phyloP scores from a whole-genome alignment of 495 filamentous ascomycete species.

The Friedmanniomyces simplex region DNA sequence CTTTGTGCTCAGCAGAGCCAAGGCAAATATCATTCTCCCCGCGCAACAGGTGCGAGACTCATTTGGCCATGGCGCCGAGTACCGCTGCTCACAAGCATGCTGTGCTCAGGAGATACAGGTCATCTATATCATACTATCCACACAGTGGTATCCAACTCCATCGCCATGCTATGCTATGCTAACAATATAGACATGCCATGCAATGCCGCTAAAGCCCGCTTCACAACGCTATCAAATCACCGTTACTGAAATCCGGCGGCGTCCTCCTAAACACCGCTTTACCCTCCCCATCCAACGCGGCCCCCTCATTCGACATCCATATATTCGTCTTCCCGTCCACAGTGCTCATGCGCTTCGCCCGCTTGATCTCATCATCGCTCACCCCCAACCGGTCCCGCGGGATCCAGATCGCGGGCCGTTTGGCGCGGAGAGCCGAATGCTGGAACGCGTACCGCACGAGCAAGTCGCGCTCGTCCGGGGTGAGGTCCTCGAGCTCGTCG shows the following conservation, averaged over 20 bases:
- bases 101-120: too few species aligned
- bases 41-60: too few species aligned
- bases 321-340: slow-evolving; percentile 32
- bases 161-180: neutral
- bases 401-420: slow-evolving; percentile 86
- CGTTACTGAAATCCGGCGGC: slow-evolving; percentile 85
- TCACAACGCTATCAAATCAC: slow-evolving; percentile 78
- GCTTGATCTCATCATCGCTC: slow-evolving; percentile 77
- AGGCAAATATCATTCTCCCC: too few species aligned
- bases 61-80: too few species aligned
- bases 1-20: too few species aligned
- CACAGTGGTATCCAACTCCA: slow-evolving; percentile 1
- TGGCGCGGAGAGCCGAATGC: slow-evolving; percentile 77
- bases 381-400: slow-evolving; percentile 85
- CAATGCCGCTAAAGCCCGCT: neutral
- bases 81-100: too few species aligned
- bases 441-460: slow-evolving; percentile 83
- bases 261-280: slow-evolving; percentile 78
- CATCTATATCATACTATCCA: too few species aligned
- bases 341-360: slow-evolving; percentile 47
- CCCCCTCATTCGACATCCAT: slow-evolving; percentile 90
- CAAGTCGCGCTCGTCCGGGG: slow-evolving; percentile 77
- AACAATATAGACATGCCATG: neutral
- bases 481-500: slow-evolving; percentile 90
- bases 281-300: slow-evolving; percentile 71